Evolutionary conservation across 495 filamentous ascomycete species (phyloP).

Genomic region (Apiosordaria backusii): DNA sequence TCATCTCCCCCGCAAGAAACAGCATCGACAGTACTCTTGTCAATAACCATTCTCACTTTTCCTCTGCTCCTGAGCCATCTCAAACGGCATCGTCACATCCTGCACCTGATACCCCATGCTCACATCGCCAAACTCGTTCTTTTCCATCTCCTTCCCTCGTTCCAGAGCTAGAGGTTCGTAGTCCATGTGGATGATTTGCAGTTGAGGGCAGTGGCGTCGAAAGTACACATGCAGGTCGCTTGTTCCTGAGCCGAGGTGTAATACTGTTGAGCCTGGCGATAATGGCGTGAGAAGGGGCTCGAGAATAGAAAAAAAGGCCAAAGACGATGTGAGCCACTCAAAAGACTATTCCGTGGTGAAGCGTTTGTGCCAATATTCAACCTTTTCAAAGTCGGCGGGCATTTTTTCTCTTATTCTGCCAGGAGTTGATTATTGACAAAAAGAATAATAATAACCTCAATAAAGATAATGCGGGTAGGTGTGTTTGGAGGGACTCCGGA

Average conservation of each 20-base stretch:
- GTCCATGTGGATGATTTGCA: conserved; percentile 40
- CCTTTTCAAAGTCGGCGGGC: conserved; percentile 11
- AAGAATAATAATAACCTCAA: too few relatives aligned
- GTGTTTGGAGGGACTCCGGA: neutral
- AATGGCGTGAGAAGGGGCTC: conserved; percentile 27
- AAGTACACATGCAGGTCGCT: conserved; percentile 42
- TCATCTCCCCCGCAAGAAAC: conserved; percentile 35
- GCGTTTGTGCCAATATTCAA: conserved; percentile 37
- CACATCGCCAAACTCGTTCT: conserved; percentile 33
- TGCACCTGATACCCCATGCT: conserved; percentile 34
- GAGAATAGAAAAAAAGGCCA: conserved; percentile 33
- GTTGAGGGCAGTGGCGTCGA: conserved; percentile 25
- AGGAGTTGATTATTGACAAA: neutral
- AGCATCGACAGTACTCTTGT: conserved; percentile 44
- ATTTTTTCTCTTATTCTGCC: neutral
- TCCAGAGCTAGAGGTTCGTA: conserved; percentile 42
- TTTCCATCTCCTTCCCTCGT: conserved; percentile 32
- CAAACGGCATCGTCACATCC: conserved; percentile 33
- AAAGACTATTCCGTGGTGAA: conserved; percentile 37
- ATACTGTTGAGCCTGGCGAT: conserved; percentile 20
- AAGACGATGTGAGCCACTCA: conserved; percentile 41
- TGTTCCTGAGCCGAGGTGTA: conserved; percentile 42
- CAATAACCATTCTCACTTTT: conserved; percentile 34
- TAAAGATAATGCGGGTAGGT: too few relatives aligned
- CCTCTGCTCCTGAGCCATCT: neutral